Conservation (phyloP, 139 green algal species). For the Trebouxia sp. region DNA sequence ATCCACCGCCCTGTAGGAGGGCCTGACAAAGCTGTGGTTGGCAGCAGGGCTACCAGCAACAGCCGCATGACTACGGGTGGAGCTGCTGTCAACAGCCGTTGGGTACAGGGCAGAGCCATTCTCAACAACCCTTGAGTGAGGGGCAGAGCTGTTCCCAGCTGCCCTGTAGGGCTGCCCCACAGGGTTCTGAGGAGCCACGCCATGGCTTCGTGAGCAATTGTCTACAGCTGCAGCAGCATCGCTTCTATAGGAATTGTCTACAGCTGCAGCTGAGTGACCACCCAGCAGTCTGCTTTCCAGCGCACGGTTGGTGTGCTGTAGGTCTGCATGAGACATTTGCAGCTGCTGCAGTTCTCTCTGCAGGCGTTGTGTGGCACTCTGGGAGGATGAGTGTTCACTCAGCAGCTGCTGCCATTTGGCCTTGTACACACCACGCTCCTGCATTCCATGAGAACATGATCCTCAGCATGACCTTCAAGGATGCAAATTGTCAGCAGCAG, state of each 20-base stretch:
- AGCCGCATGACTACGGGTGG: no score
- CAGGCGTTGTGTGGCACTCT: not conserved
- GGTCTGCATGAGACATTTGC: conserved; percentile 10
- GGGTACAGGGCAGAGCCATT: no score
- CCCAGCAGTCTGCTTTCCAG: conserved; percentile 9
- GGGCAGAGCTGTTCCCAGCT: not conserved
- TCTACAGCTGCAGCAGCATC: not conserved
- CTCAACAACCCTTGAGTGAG: no score
- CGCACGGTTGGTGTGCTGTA: not conserved
- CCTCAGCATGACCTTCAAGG: no score
- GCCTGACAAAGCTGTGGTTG: not conserved
- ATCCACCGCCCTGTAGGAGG: not conserved
- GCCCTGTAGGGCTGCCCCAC: not conserved
- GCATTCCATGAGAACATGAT: not conserved
- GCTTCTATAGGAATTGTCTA: not conserved
- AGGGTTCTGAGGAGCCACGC: not conserved
- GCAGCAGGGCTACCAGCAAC: no score
- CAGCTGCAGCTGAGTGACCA: not conserved
- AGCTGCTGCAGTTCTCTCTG: conserved; percentile 3
- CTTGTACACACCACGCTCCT: conserved; percentile 12
- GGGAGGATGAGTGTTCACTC: not conserved
- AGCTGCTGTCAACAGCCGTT: no score
- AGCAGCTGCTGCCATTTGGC: conserved; percentile 19
- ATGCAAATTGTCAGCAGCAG: no score
- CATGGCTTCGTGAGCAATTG: not conserved